Percentiles rank a stretch among this genome's conserved stretches.
These are phyloP conservation scores for Gliomastix tumulicola DNA, from an alignment of 2,329 filamentous ascomycete genomes.

Conservation along the genomic window DNA sequence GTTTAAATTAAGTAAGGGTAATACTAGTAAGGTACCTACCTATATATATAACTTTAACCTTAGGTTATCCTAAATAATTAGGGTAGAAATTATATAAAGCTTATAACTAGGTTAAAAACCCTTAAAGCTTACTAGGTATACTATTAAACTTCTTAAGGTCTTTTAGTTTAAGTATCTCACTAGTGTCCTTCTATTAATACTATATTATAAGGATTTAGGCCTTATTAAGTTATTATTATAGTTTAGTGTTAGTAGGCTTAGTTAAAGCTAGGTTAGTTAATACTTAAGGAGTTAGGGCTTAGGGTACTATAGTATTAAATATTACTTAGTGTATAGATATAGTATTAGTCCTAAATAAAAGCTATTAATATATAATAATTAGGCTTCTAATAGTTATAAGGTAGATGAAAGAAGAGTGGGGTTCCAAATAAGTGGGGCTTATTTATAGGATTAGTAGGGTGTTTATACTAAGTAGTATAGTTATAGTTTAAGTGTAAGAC, in stretches of 20 bases:
- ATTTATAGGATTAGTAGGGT: too few species aligned
- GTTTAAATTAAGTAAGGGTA: slow-evolving; percentile 1
- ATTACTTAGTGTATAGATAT: background rate
- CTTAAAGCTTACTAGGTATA: background rate
- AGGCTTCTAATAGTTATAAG: too few species aligned
- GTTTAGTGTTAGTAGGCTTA: background rate
- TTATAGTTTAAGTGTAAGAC: too few species aligned
- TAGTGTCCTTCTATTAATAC: background rate
- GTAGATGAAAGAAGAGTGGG: too few species aligned
- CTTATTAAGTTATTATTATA: background rate
- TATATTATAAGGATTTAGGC: slow-evolving; percentile 1
- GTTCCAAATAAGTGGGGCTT: too few species aligned
- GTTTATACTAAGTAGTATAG: too few species aligned
- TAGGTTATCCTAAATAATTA: background rate
- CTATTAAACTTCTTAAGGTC: slow-evolving; percentile 1
- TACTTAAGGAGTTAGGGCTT: slow-evolving; percentile 13
- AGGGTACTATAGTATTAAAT: slow-evolving; percentile 6
- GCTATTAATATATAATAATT: too few species aligned
- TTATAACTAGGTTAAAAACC: slow-evolving; percentile 3
- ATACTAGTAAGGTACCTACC: background rate
- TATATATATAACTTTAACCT: slow-evolving; percentile 1
- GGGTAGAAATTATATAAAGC: slow-evolving; percentile 3
- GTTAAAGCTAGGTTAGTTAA: background rate
- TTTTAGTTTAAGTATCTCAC: slow-evolving; percentile 1
- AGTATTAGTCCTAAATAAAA: too few species aligned